Base-by-base conservation (phyloP, 768 basidiomycete species). In the Kwoniella newhampshirensis region DNA sequence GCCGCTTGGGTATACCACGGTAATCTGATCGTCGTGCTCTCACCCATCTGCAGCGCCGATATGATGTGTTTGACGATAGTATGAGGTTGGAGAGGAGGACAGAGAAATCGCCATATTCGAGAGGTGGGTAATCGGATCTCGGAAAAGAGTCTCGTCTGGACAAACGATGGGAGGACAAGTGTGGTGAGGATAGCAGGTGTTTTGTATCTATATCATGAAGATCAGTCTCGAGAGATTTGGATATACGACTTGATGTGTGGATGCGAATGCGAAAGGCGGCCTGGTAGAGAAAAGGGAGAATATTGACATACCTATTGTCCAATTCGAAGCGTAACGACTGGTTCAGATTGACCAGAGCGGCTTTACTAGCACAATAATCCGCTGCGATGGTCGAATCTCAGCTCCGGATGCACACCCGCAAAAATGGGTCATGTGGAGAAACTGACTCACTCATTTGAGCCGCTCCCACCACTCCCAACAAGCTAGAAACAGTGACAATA, bases 341-440 rank as follows among this genome's bases (percentile, higher is more conserved):
- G 64, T 94, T 85, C 42, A 97, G 76, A 28, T 83, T 83, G 15
- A 88, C 79, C 20, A 88, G 71, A n/a, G 93, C 92, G 11, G 91
- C 89, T 79, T 99, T 99, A 23, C 90, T 91, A 8, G 91, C 90
- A 74, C 82, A 82, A 74, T 99, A 98, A 77, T 94, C 91, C 68
- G 86, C 89, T 90, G 30, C 9, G 35, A 21, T 18, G 9, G 9
- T 7, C 35, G n/a, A n/a, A n/a, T n/a, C n/a, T n/a, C n/a, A n/a
- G n/a, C n/a, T n/a, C n/a, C n/a, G n/a, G n/a, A n/a, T n/a, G n/a
- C n/a, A n/a, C n/a, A n/a, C n/a, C n/a, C n/a, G n/a, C n/a, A n/a
- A 27, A 32, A 35, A 35, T 13, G 36, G n/a, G n/a, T n/a, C 36
- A 37, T 9, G 11, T 37, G 9, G 40, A 5, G 5, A 41, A 41